Evolutionary conservation across 495 filamentous ascomycete species (phyloP).

Genomic region (Daldinia childiae): DNA sequence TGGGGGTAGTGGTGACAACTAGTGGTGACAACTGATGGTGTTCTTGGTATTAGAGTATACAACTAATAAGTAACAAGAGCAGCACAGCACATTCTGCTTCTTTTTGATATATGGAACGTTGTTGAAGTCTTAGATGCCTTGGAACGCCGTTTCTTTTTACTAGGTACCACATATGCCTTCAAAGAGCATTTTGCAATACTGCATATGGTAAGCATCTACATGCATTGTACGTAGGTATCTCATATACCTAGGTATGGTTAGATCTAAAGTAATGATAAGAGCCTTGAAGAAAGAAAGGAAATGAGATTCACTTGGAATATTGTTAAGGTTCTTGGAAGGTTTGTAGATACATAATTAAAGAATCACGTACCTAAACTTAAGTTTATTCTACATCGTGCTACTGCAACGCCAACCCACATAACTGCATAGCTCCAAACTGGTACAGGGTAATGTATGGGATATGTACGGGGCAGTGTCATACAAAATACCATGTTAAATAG

Average conservation of each 20-base stretch:
- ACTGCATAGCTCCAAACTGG: background rate
- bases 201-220: background rate
- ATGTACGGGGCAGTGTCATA: slow-evolving; percentile 16
- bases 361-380: background rate
- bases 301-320: background rate
- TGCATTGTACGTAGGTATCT: background rate
- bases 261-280: background rate
- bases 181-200: background rate
- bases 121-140: slow-evolving; percentile 5
- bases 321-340: background rate
- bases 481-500: slow-evolving; percentile 15
- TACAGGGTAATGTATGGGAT: background rate
- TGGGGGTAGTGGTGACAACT: too few relatives aligned
- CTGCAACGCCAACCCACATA: slow-evolving; percentile 4
- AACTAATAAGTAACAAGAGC: background rate
- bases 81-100: background rate
- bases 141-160: background rate
- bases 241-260: background rate
- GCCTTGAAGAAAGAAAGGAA: background rate
- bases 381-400: slow-evolving; percentile 10
- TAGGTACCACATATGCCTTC: background rate
- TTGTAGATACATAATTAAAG: background rate
- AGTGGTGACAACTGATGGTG: background rate
- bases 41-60: background rate
- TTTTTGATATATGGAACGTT: slow-evolving; percentile 1